phyloP scores from a whole-genome alignment of 2,329 filamentous ascomycete genomes.

The Phialocephala subalpina region DNA sequence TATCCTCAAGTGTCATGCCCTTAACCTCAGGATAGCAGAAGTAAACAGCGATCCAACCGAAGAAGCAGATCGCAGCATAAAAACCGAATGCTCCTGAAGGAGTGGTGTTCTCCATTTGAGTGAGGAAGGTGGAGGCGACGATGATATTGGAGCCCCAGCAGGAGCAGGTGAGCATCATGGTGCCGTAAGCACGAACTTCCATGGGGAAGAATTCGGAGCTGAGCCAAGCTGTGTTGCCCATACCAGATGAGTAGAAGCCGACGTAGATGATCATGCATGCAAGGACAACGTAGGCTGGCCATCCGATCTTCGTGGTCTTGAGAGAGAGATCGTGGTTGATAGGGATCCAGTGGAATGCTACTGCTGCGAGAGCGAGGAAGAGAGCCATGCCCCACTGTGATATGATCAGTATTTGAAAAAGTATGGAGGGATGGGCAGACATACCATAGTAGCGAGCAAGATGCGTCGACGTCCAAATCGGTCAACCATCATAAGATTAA shows the following conservation, averaged over 20 bases:
- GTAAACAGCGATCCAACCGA: slow-evolving; percentile 55
- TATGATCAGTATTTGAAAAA: neutral
- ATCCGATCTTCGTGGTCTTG: slow-evolving; percentile 47
- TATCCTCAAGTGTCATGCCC: slow-evolving; percentile 60
- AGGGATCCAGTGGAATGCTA: slow-evolving; percentile 59
- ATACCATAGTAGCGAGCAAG: slow-evolving; percentile 53
- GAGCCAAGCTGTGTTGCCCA: slow-evolving; percentile 49
- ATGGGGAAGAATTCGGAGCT: slow-evolving; percentile 69
- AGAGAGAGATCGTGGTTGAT: slow-evolving; percentile 52
- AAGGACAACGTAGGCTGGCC: slow-evolving; percentile 61
- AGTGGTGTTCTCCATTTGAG: slow-evolving; percentile 66
- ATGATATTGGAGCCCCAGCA: slow-evolving; percentile 61
- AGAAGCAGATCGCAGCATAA: slow-evolving; percentile 57
- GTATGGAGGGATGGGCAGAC: neutral
- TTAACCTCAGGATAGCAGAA: slow-evolving; percentile 63
- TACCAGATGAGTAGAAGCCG: slow-evolving; percentile 52
- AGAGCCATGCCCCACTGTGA: slow-evolving; percentile 39
- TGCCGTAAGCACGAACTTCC: slow-evolving; percentile 63
- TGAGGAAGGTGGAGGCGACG: slow-evolving; percentile 66
- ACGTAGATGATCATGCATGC: slow-evolving; percentile 70
- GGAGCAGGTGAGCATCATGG: slow-evolving; percentile 62
- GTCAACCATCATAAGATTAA: slow-evolving; percentile 58
- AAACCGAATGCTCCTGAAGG: slow-evolving; percentile 60
- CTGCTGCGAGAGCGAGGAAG: slow-evolving; percentile 60
- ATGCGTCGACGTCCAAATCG: slow-evolving; percentile 54